These are phyloP conservation scores for Colletotrichum lini DNA, from an alignment of 2,329 filamentous ascomycete species.

Conservation along the genomic window DNA sequence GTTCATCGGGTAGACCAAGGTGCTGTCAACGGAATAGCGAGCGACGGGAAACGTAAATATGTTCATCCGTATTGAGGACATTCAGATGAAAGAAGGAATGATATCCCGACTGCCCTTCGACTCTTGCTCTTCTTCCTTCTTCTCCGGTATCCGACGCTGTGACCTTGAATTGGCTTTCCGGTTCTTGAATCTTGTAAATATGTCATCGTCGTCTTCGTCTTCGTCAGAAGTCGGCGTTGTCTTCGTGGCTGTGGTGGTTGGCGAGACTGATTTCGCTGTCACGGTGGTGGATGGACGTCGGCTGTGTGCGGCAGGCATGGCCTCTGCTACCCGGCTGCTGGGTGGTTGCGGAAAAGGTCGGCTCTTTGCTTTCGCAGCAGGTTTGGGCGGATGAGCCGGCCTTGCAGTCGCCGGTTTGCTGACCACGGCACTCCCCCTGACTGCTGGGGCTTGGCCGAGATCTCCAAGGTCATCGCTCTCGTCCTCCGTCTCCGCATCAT, in stretches of 20 bases:
- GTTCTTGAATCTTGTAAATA: slow-evolving; percentile 39
- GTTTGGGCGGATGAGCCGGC: not conserved
- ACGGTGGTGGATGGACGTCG: not conserved
- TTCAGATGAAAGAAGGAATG: slow-evolving; percentile 39
- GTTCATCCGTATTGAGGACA: not conserved
- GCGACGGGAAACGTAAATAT: not conserved
- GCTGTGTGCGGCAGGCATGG: not conserved
- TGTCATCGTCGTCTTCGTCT: slow-evolving; percentile 36
- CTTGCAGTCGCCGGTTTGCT: not conserved
- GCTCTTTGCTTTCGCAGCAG: not conserved
- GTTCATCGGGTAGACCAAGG: not conserved
- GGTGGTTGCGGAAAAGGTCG: not conserved
- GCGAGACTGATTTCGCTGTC: slow-evolving; percentile 27
- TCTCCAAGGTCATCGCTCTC: slow-evolving; percentile 36
- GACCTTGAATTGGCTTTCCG: slow-evolving; percentile 22
- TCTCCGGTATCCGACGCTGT: slow-evolving; percentile 39
- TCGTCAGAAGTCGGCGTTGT: not conserved
- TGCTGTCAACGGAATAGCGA: not conserved
- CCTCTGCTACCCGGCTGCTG: not conserved
- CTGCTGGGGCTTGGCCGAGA: not conserved
- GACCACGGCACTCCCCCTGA: not conserved
- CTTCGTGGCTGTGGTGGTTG: slow-evolving; percentile 49
- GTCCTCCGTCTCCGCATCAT: slow-evolving; percentile 18
- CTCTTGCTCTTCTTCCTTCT: slow-evolving; percentile 4
- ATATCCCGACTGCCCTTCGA: slow-evolving; percentile 43